phyloP scores from a whole-genome alignment of 2,329 filamentous ascomycete genomes.

The Diaporthe vaccinii region DNA sequence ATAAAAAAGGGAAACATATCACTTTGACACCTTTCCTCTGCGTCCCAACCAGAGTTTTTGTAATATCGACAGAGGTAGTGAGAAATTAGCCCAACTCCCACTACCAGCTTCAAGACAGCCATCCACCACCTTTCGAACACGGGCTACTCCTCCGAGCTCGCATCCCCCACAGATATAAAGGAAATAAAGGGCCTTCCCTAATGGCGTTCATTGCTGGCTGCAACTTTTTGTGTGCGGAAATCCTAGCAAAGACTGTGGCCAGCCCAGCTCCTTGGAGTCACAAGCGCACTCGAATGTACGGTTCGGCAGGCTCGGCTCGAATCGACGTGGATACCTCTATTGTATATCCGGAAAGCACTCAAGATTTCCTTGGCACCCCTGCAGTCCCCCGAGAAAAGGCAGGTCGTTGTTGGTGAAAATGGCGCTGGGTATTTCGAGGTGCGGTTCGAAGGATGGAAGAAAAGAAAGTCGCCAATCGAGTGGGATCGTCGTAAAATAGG shows the following conservation, averaged over 20 bases:
- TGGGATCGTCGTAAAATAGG: conserved; percentile 39
- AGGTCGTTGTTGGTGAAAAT: conserved; percentile 31
- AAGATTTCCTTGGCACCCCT: conserved; percentile 27
- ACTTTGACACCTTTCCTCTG: conserved; percentile 35
- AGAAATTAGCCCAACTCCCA: conserved; percentile 23
- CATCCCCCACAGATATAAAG: conserved; percentile 18
- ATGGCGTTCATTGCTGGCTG: conserved; percentile 34
- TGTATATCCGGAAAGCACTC: conserved; percentile 26
- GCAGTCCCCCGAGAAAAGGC: conserved; percentile 17
- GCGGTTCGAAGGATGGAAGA: conserved; percentile 30
- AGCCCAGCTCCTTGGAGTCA: conserved; percentile 27
- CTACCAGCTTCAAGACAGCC: conserved; percentile 25
- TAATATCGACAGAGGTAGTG: conserved; percentile 35
- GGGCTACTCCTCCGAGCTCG: neutral
- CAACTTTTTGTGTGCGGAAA: conserved; percentile 31
- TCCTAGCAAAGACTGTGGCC: conserved; percentile 20
- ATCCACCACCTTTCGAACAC: conserved; percentile 15
- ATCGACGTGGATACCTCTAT: conserved; percentile 32
- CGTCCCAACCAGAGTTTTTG: conserved; percentile 37
- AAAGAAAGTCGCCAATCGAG: conserved; percentile 36
- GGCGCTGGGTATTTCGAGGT: conserved; percentile 39
- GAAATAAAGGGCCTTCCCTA: conserved; percentile 20
- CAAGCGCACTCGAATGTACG: conserved; percentile 35
- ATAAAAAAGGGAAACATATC: conserved; percentile 37
- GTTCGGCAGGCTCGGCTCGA: conserved; percentile 15